These are phyloP conservation scores for Tetracladium maxilliforme DNA, from an alignment of 2,329 filamentous ascomycete genomes.

Conservation along the genomic window DNA sequence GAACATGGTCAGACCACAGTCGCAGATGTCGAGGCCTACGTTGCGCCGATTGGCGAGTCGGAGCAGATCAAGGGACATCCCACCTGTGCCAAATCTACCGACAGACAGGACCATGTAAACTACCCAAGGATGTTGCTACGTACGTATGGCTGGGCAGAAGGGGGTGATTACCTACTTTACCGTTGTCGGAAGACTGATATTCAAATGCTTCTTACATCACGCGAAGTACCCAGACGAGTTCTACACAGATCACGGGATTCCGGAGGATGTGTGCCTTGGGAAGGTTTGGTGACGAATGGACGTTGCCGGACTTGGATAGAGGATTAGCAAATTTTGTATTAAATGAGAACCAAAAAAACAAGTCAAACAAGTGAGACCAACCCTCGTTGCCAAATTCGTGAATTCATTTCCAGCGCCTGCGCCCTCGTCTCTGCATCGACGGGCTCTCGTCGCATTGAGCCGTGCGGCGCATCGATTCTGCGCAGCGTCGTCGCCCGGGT, in stretches of 20 bases:
- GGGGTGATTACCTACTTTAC: not conserved
- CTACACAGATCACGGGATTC: too few species aligned
- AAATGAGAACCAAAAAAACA: too few species aligned
- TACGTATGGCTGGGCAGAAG: too few species aligned
- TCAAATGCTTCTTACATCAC: not conserved
- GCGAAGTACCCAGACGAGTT: not conserved
- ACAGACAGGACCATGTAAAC: not conserved
- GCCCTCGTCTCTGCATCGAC: conserved; percentile 1
- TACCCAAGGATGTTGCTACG: not conserved
- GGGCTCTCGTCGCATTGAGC: conserved; percentile 1
- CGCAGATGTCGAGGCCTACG: conserved; percentile 39
- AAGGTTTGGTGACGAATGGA: too few species aligned
- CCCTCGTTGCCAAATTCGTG: conserved; percentile 13
- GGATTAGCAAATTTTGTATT: too few species aligned
- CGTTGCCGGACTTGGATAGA: too few species aligned
- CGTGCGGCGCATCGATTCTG: not conserved
- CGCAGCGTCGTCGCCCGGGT: not conserved
- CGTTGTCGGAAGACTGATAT: not conserved
- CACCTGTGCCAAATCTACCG: not conserved
- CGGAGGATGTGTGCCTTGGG: too few species aligned
- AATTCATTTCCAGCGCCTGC: conserved; percentile 4
- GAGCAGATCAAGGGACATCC: conserved; percentile 7
- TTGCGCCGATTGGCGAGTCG: conserved; percentile 49
- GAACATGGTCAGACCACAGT: conserved; percentile 43
- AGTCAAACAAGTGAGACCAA: conserved; percentile 18